Evolutionary conservation across 2,329 filamentous ascomycete genomes (phyloP), one percentile per base, ranked within the genome.

Genomic region (Aspergillus aculeatinus): DNA sequence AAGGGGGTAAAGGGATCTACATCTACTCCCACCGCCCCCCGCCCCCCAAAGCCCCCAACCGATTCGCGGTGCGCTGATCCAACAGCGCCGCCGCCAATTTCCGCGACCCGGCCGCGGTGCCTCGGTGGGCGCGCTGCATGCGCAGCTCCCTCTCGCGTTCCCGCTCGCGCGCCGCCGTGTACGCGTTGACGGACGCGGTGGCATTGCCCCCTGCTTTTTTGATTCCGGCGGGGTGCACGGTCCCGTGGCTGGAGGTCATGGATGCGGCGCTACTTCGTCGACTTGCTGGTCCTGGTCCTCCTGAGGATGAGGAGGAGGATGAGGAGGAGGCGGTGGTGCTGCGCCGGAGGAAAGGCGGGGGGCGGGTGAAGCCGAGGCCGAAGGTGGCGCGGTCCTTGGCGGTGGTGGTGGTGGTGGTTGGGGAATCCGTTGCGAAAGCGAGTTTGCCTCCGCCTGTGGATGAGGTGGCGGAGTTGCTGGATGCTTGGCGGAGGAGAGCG

Each of bases 71-170:
- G 63, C 76, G 75, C 62, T 75, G 77, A 35, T 73, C 72, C 68
- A 77, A 56, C 59, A 83, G 71, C 51, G 71, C 71, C 3, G 68
- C 64, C 57, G 73, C 70, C 52, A 69, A 74, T 1, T 19, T 44
- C 6, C n/a, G 19, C 16, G 74, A 70, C 65, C 2, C 68, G 63
- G 25, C 23, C 23, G 23, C 75, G 78, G 63, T 82, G 80, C 63
- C 79, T 62, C 82, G 6, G 0, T 6, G 27, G 27, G 27, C 81
- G 62, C 80, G 78, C 69, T 82, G 80, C 70, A 79, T 78, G 62
- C 74, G 78, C 51, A 85, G 79, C 64, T 80, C 80, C 67, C 78
- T 81, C 67, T 86, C 83, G 19, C 85, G 79, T 74, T 87, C 85
- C 67, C 80, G 81, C 70, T 86, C 85, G 58, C 85, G 74, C 2